Base-by-base conservation (phyloP, 331 rosid species). In the Stylosanthes scabra region DNA sequence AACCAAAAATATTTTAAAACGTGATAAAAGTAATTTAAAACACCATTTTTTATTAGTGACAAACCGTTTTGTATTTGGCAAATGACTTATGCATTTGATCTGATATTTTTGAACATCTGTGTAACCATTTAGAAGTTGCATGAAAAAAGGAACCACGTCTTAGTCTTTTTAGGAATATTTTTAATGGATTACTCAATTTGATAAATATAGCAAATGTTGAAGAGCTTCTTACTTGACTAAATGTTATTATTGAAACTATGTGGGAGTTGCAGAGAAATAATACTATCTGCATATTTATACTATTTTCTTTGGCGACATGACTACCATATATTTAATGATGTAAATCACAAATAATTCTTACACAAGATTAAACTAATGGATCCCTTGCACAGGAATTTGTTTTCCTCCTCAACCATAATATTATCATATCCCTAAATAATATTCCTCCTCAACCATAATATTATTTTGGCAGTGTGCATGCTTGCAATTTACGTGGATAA, bases 81-180 rank as follows among this genome's bases (percentile, higher is more conserved):
- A 20, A 20, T 20, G 25, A 20, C 25, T 20, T 20, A 20, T 20
- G 25, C 25, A 20, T 20, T 20, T 20, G 25, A 20, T 20, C 25
- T 20, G 25, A 20, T 20, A 0, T 20, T 20, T 20, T 20, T 20
- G 25, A 20, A 20, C 25, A 20, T 20, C 25, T 20, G 25, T 20
- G 25, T 20, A 20, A 20, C 25, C 25, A 20, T 20, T 20, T 20
- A 20, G 25, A 20, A 20, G 25, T 20, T 20, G 25, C 25, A 20
- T 91, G 39, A 88, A 86, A 81, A 93, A 91, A 80, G 25, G 25
- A 20, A 20, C 25, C 0, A 20, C 25, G 25, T 20, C 25, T 20
- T 20, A 20, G 25, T 20, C 25, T 20, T 20, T 20, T 20, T 20
- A 20, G 25, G 25, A 20, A 20, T 20, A 20, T 1, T 20, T 20